These are phyloP conservation scores for Thamnidium elegans DNA, from an alignment of 192 early-diverging fungal genomes.

Conservation along the genomic window DNA sequence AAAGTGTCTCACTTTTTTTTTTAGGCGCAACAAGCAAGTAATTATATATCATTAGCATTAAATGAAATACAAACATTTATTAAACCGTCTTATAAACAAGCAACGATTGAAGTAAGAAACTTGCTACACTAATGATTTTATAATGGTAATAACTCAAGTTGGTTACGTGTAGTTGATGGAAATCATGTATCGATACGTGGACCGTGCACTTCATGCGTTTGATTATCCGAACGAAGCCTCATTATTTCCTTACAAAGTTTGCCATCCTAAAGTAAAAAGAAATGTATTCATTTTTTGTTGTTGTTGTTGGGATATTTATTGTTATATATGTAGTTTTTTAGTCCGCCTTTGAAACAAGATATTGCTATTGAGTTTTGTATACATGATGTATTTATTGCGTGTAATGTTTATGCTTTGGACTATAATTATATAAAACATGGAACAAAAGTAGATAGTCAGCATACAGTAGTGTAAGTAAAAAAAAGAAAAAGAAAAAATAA, in stretches of 20 bases:
- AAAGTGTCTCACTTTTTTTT: neutral
- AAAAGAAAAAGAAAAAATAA: neutral
- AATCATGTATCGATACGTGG: slow-evolving; percentile 20
- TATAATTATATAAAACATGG: slow-evolving; percentile 11
- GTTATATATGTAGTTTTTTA: slow-evolving; percentile 24
- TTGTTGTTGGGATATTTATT: neutral
- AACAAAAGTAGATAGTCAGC: slow-evolving; percentile 16
- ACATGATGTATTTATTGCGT: slow-evolving; percentile 23
- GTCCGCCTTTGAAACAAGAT: slow-evolving; percentile 33
- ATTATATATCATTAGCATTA: slow-evolving; percentile 28
- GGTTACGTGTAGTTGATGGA: slow-evolving; percentile 18
- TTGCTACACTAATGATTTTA: neutral
- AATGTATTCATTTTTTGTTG: neutral
- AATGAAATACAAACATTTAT: slow-evolving; percentile 9
- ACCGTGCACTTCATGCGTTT: slow-evolving; percentile 30
- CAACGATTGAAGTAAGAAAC: slow-evolving; percentile 17
- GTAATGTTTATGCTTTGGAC: slow-evolving; percentile 31
- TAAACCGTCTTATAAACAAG: slow-evolving; percentile 13
- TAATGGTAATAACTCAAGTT: neutral
- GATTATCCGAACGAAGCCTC: slow-evolving; percentile 28
- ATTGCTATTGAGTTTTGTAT: slow-evolving; percentile 34
- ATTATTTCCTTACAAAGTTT: slow-evolving; percentile 36
- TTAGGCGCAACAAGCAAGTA: slow-evolving; percentile 29
- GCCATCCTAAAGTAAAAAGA: slow-evolving; percentile 29
- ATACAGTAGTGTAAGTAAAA: slow-evolving; percentile 16